phyloP scores from a whole-genome alignment of 352 stramenopile genomes.

The Phytophthora tubulina region DNA sequence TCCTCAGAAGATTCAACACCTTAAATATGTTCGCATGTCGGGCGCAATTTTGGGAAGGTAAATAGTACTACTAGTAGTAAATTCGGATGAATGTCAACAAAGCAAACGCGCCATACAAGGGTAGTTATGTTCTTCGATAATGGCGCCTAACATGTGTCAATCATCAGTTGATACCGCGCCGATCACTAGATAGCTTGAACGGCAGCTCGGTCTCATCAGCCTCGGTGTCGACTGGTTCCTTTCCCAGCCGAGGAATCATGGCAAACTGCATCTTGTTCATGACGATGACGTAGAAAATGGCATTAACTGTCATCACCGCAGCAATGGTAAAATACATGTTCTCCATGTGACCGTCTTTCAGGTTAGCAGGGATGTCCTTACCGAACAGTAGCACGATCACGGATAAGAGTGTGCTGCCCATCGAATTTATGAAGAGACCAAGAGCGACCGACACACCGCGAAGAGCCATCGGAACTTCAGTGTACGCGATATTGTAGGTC shows the following conservation, averaged over 20 bases:
- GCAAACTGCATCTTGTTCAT: constrained; percentile 48
- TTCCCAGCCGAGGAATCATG: constrained; percentile 30
- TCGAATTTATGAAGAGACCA: constrained; percentile 28
- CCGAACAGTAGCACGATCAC: constrained; percentile 27
- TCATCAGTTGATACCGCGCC: constrained; percentile 7
- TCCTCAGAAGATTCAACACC: too few relatives aligned
- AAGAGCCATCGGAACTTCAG: constrained; percentile 24
- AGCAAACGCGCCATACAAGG: too few relatives aligned
- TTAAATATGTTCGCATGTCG: too few relatives aligned
- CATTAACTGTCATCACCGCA: constrained; percentile 40
- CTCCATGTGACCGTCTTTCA: constrained; percentile 69
- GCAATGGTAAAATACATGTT: constrained; percentile 47
- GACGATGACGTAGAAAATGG: constrained; percentile 44
- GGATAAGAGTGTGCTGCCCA: constrained; percentile 25
- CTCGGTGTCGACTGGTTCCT: neutral
- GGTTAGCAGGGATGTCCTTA: constrained; percentile 35
- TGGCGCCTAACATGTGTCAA: neutral
- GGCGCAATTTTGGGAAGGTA: too few relatives aligned
- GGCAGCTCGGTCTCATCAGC: neutral
- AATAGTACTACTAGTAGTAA: too few relatives aligned
- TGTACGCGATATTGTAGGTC: constrained; percentile 24
- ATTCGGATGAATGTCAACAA: too few relatives aligned
- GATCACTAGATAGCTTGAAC: neutral
- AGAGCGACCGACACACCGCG: constrained; percentile 21
- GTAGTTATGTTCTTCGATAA: neutral